A percentile compares a stretch with the other conserved stretches of the same genome.
Conservation (phyloP, 306 rosid genomes). For the Fragaria iinumae region DNA sequence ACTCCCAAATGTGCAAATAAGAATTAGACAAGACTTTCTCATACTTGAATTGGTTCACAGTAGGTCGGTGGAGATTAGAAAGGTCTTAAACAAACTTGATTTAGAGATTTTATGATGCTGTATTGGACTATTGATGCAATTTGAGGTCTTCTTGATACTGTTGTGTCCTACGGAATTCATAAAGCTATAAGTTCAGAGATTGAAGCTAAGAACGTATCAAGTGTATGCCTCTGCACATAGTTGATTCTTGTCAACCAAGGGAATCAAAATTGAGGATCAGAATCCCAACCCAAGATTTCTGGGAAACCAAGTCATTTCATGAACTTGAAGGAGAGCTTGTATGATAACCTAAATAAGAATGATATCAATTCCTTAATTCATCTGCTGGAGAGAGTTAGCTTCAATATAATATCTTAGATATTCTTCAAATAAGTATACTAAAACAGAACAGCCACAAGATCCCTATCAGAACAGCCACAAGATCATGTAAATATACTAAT, state of each 20-base stretch:
- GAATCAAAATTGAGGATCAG: background rate
- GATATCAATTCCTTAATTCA: background rate
- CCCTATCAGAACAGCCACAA: background rate
- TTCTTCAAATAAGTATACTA: too few species aligned
- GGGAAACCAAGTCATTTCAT: background rate
- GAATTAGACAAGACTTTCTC: too few species aligned
- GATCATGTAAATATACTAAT: too few species aligned
- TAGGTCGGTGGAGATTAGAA: too few species aligned
- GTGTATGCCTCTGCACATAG: background rate
- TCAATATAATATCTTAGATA: background rate
- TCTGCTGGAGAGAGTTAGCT: background rate
- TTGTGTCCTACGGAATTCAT: background rate
- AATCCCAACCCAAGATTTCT: background rate
- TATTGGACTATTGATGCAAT: background rate
- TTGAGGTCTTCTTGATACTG: background rate
- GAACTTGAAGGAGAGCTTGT: background rate
- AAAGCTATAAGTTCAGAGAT: background rate
- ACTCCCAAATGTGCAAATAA: too few species aligned
- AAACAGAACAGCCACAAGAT: background rate
- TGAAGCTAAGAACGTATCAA: background rate
- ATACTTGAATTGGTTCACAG: too few species aligned
- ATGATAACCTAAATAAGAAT: too few species aligned
- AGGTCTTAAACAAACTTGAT: too few species aligned
- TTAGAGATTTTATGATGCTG: background rate
- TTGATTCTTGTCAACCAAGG: background rate